Conservation (phyloP, 2,329 filamentous ascomycete species). For the Apiospora koreana region DNA sequence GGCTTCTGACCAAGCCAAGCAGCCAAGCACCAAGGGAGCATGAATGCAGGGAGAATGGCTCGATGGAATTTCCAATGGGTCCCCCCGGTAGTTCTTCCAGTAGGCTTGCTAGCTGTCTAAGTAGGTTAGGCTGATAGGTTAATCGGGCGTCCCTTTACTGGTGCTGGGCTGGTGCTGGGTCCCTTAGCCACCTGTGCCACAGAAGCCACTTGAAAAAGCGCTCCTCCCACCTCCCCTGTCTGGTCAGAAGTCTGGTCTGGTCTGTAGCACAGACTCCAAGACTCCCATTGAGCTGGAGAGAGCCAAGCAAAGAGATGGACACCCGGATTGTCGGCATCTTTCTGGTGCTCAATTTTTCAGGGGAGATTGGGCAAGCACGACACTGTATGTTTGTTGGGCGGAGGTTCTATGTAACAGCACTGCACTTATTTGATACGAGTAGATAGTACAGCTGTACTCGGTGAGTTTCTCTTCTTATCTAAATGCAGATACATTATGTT, state of each 20-base stretch:
- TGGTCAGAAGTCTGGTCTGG: too few relatives aligned
- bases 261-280: neutral
- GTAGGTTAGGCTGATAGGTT: too few relatives aligned
- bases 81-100: neutral
- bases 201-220: neutral
- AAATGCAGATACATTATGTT: too few relatives aligned
- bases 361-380: neutral
- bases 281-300: too few relatives aligned
- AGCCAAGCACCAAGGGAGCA: too few relatives aligned
- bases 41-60: neutral
- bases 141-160: neutral
- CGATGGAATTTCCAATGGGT: neutral
- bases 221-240: neutral
- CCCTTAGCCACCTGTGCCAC: constrained; percentile 3
- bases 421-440: neutral
- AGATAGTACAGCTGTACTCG: neutral
- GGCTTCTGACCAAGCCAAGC: too few relatives aligned
- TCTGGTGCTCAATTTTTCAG: neutral
- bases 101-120: too few relatives aligned
- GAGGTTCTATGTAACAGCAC: neutral
- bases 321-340: constrained; percentile 2
- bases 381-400: neutral
- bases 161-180: too few relatives aligned
- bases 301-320: neutral
- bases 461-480: too few relatives aligned